phyloP scores from a whole-genome alignment of 768 basidiomycete genomes.

The Roridomyces roridus region DNA sequence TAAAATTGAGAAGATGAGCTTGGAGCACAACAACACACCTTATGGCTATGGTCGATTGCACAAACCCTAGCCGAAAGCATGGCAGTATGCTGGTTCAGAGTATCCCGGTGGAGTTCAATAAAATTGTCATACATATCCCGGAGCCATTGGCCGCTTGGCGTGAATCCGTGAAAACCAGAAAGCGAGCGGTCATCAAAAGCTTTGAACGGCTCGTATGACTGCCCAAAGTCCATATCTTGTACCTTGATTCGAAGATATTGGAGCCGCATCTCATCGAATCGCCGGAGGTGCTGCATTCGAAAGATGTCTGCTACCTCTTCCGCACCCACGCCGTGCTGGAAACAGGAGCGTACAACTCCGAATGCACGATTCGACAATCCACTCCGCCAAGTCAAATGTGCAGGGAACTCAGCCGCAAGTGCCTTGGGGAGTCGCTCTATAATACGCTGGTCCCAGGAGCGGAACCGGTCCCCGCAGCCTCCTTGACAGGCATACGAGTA shows the following conservation, averaged over 20 bases:
- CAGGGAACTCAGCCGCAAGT: constrained; percentile 33
- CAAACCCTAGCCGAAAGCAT: constrained; percentile 28
- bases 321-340: constrained; percentile 34
- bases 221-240: neutral
- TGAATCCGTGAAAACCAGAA: constrained; percentile 17
- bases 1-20: neutral
- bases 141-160: constrained; percentile 23
- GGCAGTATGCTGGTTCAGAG: constrained; percentile 31
- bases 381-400: constrained; percentile 27
- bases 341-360: constrained; percentile 24
- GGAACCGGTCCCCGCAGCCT: constrained; percentile 17
- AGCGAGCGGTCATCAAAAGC: constrained; percentile 18
- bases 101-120: constrained; percentile 15
- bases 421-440: constrained; percentile 24
- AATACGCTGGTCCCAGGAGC: constrained; percentile 33
- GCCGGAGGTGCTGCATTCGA: constrained; percentile 27
- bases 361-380: constrained; percentile 25
- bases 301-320: constrained; percentile 34
- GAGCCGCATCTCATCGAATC: constrained; percentile 28
- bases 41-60: constrained; percentile 32
- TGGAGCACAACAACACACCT: neutral
- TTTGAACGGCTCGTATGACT: constrained; percentile 19
- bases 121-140: constrained; percentile 25
- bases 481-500: constrained; percentile 18
- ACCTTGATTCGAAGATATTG: constrained; percentile 26